These are phyloP conservation scores for Aspergillus sergii DNA, from an alignment of 2,329 filamentous ascomycete species.

Conservation along the genomic window DNA sequence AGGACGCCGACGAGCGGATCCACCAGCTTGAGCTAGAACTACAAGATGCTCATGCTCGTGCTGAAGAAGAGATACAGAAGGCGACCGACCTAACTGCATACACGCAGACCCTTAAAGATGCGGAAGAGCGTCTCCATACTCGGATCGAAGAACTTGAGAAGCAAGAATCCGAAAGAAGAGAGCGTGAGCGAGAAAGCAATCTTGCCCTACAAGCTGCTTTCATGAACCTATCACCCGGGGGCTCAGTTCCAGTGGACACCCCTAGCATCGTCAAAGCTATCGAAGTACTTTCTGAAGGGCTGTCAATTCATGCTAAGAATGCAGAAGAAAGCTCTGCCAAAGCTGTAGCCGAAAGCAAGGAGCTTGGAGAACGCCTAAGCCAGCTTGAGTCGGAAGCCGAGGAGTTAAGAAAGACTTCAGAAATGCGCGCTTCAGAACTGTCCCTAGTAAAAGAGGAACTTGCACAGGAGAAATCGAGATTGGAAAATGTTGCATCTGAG, in stretches of 20 bases:
- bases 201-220: constrained; percentile 62
- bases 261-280: constrained; percentile 63
- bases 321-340: constrained; percentile 63
- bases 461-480: constrained; percentile 50
- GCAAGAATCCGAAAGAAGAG: constrained; percentile 55
- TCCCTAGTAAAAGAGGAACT: constrained; percentile 59
- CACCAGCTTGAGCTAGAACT: constrained; percentile 72
- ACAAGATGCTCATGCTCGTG: constrained; percentile 57
- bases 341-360: constrained; percentile 65
- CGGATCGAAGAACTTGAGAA: constrained; percentile 53
- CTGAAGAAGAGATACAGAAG: constrained; percentile 46
- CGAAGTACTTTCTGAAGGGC: constrained; percentile 58
- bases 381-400: constrained; percentile 63
- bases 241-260: constrained; percentile 58
- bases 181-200: constrained; percentile 55
- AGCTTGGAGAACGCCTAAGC: constrained; percentile 57
- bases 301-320: constrained; percentile 62
- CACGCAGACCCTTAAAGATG: constrained; percentile 58
- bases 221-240: constrained; percentile 58
- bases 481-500: constrained; percentile 51
- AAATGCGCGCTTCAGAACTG: constrained; percentile 55
- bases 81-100: constrained; percentile 56
- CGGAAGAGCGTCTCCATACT: constrained; percentile 37
- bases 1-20: constrained; percentile 68
- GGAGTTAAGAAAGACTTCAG: constrained; percentile 55